Conservation (phyloP, 176 grass and related monocot genomes). For the Elaeis guineensis region DNA sequence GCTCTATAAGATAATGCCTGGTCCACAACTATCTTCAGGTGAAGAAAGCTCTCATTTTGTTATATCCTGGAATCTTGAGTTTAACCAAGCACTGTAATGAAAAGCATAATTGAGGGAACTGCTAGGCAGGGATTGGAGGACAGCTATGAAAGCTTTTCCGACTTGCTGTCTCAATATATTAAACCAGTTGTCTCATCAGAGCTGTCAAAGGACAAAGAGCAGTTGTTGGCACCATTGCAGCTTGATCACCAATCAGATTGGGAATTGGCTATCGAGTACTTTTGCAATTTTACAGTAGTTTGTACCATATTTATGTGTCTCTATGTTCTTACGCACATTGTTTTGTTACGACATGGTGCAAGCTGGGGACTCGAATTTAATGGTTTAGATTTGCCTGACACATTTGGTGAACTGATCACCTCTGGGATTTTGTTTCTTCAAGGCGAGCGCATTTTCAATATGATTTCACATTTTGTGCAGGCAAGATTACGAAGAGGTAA, state of each 20-base stretch:
- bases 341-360: slow-evolving; percentile 39
- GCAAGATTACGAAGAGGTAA: slow-evolving; percentile 68
- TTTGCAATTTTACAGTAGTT: slow-evolving; percentile 64
- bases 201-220: slow-evolving; percentile 50
- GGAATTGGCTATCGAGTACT: slow-evolving; percentile 58
- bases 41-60: slow-evolving; percentile 46
- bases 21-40: slow-evolving; percentile 25
- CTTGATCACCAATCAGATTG: slow-evolving; percentile 39
- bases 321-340: slow-evolving; percentile 69
- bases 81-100: slow-evolving; percentile 77
- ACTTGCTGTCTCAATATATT: slow-evolving; percentile 43
- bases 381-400: slow-evolving; percentile 76
- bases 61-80: slow-evolving; percentile 66
- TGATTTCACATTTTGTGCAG: slow-evolving; percentile 69
- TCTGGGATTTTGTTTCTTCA: slow-evolving; percentile 63
- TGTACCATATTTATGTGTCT: slow-evolving; percentile 39
- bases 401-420: slow-evolving; percentile 62
- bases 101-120: slow-evolving; percentile 64
- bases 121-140: slow-evolving; percentile 63
- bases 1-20: slow-evolving; percentile 66
- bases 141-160: slow-evolving; percentile 56
- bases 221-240: slow-evolving; percentile 66
- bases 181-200: slow-evolving; percentile 36
- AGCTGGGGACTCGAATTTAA: slow-evolving; percentile 59
- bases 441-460: slow-evolving; percentile 41